phyloP scores from a whole-genome alignment of 331 rosid species.

The Ulmus americana region DNA sequence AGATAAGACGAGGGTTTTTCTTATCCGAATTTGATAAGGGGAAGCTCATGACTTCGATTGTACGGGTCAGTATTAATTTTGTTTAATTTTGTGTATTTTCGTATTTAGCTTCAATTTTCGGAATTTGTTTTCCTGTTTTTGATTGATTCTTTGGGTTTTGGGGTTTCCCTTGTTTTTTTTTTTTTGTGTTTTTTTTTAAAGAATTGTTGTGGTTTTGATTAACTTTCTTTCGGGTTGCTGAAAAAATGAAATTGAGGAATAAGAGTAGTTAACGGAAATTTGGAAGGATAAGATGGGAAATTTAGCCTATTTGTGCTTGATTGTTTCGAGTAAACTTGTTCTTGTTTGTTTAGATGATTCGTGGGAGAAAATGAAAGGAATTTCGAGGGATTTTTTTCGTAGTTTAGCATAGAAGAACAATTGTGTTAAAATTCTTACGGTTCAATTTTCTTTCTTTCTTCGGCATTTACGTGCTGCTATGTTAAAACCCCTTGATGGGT shows the following conservation, averaged over 20 bases:
- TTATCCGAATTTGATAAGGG: not conserved
- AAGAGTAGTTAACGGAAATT: not conserved
- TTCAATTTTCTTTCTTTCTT: not conserved
- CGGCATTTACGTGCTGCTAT: not conserved
- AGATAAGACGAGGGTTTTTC: slow-evolving; percentile 8
- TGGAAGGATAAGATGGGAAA: not conserved
- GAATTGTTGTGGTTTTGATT: slow-evolving; percentile 7
- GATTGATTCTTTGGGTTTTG: not conserved
- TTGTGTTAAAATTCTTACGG: no score
- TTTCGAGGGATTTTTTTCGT: not conserved
- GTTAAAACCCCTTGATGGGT: not conserved
- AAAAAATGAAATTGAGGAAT: slow-evolving; percentile 12
- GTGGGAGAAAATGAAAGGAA: not conserved
- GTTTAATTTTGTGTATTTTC: not conserved
- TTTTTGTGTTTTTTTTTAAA: not conserved
- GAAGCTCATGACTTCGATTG: slow-evolving; percentile 32
- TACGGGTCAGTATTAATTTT: slow-evolving; percentile 29
- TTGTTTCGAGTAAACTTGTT: not conserved
- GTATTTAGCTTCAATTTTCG: not conserved
- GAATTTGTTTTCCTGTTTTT: not conserved
- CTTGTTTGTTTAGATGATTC: not conserved
- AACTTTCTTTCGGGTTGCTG: slow-evolving; percentile 2
- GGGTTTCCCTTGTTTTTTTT: not conserved
- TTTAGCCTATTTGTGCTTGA: not conserved
- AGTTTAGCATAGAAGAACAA: no score